Evolutionary conservation across 1,284 basidiomycete genomes (phyloP).

Genomic region (Sporisorium graminicola): DNA sequence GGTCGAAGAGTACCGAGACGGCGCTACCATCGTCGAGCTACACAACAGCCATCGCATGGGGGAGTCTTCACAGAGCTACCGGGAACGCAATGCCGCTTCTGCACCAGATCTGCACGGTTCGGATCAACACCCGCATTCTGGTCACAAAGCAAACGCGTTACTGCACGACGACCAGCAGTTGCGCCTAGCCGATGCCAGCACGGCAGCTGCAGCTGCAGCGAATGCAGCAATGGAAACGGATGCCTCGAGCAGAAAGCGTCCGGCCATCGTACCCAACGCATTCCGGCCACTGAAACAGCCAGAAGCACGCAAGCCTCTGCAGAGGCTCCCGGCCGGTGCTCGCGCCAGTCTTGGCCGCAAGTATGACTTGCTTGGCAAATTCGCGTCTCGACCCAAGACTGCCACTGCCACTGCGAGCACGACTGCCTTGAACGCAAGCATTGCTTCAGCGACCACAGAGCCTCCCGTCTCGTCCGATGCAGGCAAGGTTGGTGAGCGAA

Average conservation of each 20-base stretch:
- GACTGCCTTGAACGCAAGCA: conserved; percentile 2
- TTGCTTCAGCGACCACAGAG: conserved; percentile 5
- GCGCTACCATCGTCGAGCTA: conserved; percentile 39
- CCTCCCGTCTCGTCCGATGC: conserved; percentile 1
- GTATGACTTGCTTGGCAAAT: conserved; percentile 49
- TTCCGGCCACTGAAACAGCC: conserved; percentile 35
- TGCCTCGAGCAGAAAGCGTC: conserved; percentile 24
- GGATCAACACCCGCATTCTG: conserved; percentile 1
- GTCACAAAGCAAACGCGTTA: conserved; percentile 3
- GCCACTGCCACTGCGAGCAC: conserved; percentile 2
- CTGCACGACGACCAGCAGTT: conserved; percentile 17
- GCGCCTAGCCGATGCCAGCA: conserved; percentile 33
- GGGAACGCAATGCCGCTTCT: conserved; percentile 12
- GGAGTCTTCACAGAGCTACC: conserved; percentile 12
- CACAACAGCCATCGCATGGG: conserved; percentile 10
- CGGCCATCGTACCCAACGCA: conserved; percentile 42
- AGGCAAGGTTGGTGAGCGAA: background rate
- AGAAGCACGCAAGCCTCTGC: conserved; percentile 32
- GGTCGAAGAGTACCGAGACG: conserved; percentile 50
- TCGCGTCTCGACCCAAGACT: conserved; percentile 34
- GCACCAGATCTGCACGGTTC: conserved; percentile 2
- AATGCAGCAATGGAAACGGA: conserved; percentile 36
- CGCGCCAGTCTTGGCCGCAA: conserved; percentile 34
- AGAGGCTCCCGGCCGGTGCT: conserved; percentile 24
- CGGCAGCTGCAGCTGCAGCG: conserved; percentile 32